A percentile compares a stretch with the other conserved stretches of the same genome.
These are phyloP conservation scores for Sugiyamaella smithiae DNA, from an alignment of 805 yeast species.

Conservation along the genomic window DNA sequence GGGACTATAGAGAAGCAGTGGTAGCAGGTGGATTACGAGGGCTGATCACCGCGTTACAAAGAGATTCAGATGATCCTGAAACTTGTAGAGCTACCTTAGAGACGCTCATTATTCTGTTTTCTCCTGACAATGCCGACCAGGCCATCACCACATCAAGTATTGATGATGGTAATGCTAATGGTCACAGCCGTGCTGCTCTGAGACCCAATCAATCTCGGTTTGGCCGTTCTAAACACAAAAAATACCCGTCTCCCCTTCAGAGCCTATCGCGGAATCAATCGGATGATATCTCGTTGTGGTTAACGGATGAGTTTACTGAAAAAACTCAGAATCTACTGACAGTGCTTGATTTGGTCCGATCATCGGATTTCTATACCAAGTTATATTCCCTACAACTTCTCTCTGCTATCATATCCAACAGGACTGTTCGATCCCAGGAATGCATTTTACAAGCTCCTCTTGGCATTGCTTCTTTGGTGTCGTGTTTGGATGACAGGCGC, in stretches of 20 bases:
- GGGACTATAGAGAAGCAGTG: constrained; percentile 86
- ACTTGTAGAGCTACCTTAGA: constrained; percentile 79
- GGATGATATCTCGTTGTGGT: constrained; percentile 91
- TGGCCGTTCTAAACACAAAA: constrained; percentile 29
- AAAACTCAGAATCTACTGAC: constrained; percentile 45
- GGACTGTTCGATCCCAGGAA: constrained; percentile 73
- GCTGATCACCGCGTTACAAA: constrained; percentile 59
- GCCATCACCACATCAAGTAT: constrained; percentile 31
- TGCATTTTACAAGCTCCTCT: constrained; percentile 69
- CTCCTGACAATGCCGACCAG: constrained; percentile 42
- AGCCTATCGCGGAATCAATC: constrained; percentile 55
- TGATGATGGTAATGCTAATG: constrained; percentile 41
- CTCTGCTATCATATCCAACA: constrained; percentile 75
- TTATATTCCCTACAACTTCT: constrained; percentile 80
- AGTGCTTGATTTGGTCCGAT: constrained; percentile 49
- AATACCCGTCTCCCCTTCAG: constrained; percentile 31
- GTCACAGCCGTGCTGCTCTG: constrained; percentile 63
- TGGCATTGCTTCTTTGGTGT: constrained; percentile 73
- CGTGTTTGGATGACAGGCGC: constrained; percentile 56
- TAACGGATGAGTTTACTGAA: constrained; percentile 86
- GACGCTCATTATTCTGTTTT: constrained; percentile 76
- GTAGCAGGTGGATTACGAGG: constrained; percentile 83
- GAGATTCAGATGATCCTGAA: constrained; percentile 67
- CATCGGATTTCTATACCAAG: constrained; percentile 68
- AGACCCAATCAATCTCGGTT: constrained; percentile 46